These are phyloP conservation scores for Flammula alnicola DNA, from an alignment of 1,284 basidiomycete genomes.

Conservation along the genomic window DNA sequence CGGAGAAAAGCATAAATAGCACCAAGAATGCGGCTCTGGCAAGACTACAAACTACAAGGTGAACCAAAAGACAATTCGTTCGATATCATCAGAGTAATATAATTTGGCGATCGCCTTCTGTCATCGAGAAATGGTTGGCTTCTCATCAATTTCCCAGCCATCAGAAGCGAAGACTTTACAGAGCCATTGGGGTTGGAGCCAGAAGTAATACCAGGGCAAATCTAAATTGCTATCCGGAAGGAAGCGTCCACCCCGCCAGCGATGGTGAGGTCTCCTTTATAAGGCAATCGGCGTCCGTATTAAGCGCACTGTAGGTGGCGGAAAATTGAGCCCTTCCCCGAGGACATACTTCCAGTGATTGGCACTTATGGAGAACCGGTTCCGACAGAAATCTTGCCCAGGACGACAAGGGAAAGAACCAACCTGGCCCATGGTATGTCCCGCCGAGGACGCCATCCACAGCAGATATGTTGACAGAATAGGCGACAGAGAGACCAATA, in stretches of 20 bases:
- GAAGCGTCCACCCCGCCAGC: not conserved
- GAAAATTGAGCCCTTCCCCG: conserved; percentile 9
- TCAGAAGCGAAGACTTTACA: conserved; percentile 11
- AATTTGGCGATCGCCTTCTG: not conserved
- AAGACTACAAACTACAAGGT: not conserved
- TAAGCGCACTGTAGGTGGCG: conserved; percentile 9
- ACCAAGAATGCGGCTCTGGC: not conserved
- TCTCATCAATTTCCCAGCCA: conserved; percentile 9
- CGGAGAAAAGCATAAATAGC: not conserved
- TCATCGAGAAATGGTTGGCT: not conserved
- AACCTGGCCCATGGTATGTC: conserved; percentile 7
- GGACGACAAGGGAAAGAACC: conserved; percentile 1
- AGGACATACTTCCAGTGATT: conserved; percentile 17
- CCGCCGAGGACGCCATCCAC: conserved; percentile 22
- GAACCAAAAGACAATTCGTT: not conserved
- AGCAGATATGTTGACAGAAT: not conserved
- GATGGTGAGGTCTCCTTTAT: not conserved
- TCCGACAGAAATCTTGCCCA: conserved; percentile 23
- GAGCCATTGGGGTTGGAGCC: not conserved
- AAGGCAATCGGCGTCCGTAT: conserved; percentile 13
- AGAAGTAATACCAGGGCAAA: conserved; percentile 3
- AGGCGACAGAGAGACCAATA: conserved; percentile 6
- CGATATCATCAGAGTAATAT: not conserved
- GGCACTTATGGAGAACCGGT: conserved; percentile 19
- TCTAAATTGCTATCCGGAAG: conserved; percentile 2